Conservation (phyloP, 2,329 filamentous ascomycete genomes). For the Aspergillus brasiliensis region DNA sequence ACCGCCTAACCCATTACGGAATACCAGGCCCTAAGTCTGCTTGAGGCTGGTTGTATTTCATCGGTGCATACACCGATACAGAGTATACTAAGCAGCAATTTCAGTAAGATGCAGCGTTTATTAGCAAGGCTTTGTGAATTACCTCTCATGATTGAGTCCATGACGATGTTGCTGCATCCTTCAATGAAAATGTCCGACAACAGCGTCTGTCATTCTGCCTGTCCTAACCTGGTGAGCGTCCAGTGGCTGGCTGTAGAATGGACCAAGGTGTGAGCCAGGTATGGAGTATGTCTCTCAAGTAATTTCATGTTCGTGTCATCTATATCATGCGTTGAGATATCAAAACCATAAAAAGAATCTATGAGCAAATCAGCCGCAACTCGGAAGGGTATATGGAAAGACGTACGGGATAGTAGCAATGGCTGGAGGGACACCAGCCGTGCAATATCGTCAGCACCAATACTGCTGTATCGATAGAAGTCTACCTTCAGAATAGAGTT, state of each 20-base stretch:
- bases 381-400: neutral
- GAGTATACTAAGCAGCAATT: no score
- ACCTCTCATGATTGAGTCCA: no score
- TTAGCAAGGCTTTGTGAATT: no score
- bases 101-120: no score
- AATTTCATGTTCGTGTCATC: neutral
- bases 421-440: constrained; percentile 12
- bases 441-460: constrained; percentile 10
- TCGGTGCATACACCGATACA: no score
- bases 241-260: neutral
- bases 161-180: no score
- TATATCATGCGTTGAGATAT: neutral
- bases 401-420: constrained; percentile 17
- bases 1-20: no score
- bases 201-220: constrained; percentile 15
- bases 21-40: no score
- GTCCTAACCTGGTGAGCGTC: neutral
- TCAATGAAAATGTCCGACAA: no score
- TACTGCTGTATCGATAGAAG: constrained; percentile 10
- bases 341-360: constrained; percentile 9
- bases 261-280: constrained; percentile 16
- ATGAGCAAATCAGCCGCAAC: neutral
- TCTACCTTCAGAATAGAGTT: neutral
- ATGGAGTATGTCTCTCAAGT: constrained; percentile 14
- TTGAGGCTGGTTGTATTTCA: no score